A percentile compares a stretch with the other conserved stretches of the same genome.
phyloP scores from a whole-genome alignment of 2,329 filamentous ascomycete genomes.

The Stromatinia cepivora region DNA sequence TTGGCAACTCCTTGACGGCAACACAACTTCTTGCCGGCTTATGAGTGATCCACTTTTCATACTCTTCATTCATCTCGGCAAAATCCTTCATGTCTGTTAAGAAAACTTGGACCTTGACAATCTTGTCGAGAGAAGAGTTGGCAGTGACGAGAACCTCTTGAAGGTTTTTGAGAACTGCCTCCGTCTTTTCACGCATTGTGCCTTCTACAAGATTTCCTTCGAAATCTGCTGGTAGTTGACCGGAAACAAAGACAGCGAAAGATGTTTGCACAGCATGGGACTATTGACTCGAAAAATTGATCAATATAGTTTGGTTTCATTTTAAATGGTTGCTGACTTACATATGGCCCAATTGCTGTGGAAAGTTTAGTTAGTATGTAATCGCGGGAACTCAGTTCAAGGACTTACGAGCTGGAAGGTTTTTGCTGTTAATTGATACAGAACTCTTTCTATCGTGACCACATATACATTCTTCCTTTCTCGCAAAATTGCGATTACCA shows the following conservation, averaged over 20 bases:
- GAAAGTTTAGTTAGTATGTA: slow-evolving; percentile 22
- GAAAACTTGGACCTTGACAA: slow-evolving; percentile 93
- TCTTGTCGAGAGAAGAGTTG: slow-evolving; percentile 72
- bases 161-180: slow-evolving; percentile 71
- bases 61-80: slow-evolving; percentile 80
- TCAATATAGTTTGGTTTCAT: background rate
- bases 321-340: slow-evolving; percentile 40
- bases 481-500: background rate
- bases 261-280: slow-evolving; percentile 68
- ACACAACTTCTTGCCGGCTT: slow-evolving; percentile 90
- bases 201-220: slow-evolving; percentile 40
- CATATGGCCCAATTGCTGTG: slow-evolving; percentile 63
- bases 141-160: slow-evolving; percentile 80
- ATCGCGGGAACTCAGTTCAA: background rate
- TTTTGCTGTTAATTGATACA: background rate
- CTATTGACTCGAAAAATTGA: slow-evolving; percentile 41
- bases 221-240: slow-evolving; percentile 44
- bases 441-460: background rate
- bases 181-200: slow-evolving; percentile 63
- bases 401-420: slow-evolving; percentile 23
- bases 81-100: slow-evolving; percentile 90
- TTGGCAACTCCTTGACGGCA: slow-evolving; percentile 84
- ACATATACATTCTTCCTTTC: background rate
- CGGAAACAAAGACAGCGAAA: slow-evolving; percentile 65
- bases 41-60: slow-evolving; percentile 78